These are phyloP conservation scores for Diaporthe ilicicola DNA, from an alignment of 2,329 filamentous ascomycete species.

Conservation along the genomic window DNA sequence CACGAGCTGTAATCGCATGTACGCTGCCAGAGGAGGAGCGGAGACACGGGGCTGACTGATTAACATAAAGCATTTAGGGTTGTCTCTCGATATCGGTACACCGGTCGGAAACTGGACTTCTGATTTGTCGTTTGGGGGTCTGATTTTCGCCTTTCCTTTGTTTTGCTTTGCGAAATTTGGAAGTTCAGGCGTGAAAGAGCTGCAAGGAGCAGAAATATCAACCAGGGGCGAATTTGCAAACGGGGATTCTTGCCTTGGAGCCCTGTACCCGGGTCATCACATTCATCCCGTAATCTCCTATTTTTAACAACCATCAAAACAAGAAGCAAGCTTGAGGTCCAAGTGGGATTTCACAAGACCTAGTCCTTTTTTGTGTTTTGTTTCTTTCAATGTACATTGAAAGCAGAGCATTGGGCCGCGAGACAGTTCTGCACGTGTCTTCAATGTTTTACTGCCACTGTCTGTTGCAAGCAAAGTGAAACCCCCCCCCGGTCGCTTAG, in stretches of 20 bases:
- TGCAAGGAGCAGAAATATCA: constrained; percentile 23
- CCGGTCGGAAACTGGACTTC: constrained; percentile 26
- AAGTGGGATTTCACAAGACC: background rate
- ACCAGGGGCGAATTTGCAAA: constrained; percentile 12
- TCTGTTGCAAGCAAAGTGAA: no score
- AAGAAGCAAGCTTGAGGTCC: constrained; percentile 2
- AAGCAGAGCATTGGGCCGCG: constrained; percentile 1
- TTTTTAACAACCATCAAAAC: background rate
- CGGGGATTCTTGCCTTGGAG: background rate
- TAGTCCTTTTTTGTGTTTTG: background rate
- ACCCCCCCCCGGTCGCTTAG: no score
- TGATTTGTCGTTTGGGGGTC: constrained; percentile 12
- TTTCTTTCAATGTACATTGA: constrained; percentile 9
- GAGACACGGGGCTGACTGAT: constrained; percentile 11
- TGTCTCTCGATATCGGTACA: constrained; percentile 14
- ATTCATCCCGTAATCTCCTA: constrained; percentile 24
- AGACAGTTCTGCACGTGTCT: background rate
- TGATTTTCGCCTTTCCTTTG: background rate
- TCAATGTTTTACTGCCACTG: no score
- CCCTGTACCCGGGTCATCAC: background rate
- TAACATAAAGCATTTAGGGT: constrained; percentile 24
- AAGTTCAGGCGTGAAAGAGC: constrained; percentile 30
- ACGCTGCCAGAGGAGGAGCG: background rate
- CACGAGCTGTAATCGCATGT: constrained; percentile 22
- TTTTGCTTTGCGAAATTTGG: constrained; percentile 9